Evolutionary conservation across 2,329 filamentous ascomycete genomes (phyloP).

Genomic region (Venturia effusa): DNA sequence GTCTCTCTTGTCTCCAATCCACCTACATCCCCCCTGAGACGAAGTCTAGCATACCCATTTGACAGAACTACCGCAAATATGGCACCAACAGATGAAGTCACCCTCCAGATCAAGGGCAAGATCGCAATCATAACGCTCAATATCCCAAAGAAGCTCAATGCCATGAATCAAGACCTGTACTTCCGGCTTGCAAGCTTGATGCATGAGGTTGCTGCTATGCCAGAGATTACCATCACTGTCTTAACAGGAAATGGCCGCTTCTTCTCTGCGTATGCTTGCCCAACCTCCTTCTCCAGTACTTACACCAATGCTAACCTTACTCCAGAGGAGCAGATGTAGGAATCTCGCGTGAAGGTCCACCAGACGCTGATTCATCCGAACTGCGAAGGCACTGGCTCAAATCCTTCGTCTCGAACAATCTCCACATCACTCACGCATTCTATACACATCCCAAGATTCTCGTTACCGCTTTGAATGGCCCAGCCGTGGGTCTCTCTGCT

Average conservation of each 20-base stretch:
- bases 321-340: conserved; percentile 71
- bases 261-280: conserved; percentile 64
- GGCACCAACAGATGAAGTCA: conserved; percentile 26
- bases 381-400: conserved; percentile 51
- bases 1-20: background rate
- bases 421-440: conserved; percentile 82
- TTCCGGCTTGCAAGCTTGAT: conserved; percentile 64
- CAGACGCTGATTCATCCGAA: conserved; percentile 21
- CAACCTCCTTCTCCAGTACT: background rate
- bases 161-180: conserved; percentile 61
- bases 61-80: background rate
- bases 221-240: conserved; percentile 77
- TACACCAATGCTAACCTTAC: conserved; percentile 6
- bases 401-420: conserved; percentile 71
- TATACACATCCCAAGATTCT: conserved; percentile 92
- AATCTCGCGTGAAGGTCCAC: conserved; percentile 35
- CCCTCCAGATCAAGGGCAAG: conserved; percentile 54
- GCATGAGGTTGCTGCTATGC: conserved; percentile 63
- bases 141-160: conserved; percentile 78
- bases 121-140: conserved; percentile 80
- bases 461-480: conserved; percentile 82
- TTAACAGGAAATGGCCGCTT: conserved; percentile 68
- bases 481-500: conserved; percentile 77
- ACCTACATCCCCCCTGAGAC: background rate
- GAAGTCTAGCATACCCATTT: background rate